Evolutionary conservation across 2,329 filamentous ascomycete genomes (phyloP).

Genomic region (Coniochaeta pulveracea): DNA sequence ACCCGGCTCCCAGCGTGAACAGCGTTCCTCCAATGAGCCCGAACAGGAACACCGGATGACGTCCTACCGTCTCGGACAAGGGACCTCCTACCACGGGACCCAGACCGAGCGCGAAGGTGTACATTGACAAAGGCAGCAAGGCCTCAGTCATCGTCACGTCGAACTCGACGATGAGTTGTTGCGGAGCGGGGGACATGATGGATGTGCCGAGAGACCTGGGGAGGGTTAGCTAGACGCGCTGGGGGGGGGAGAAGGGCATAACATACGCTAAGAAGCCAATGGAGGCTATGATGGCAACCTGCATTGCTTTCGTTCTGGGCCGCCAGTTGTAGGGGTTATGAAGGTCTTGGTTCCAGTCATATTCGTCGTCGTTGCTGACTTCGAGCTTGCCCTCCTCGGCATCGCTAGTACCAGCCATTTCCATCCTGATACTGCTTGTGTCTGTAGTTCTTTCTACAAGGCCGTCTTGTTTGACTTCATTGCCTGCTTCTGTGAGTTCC

Average conservation of each 20-base stretch:
- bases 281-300: conserved; percentile 24
- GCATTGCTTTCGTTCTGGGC: conserved; percentile 24
- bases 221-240: conserved; percentile 1
- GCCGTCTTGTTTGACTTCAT: background rate
- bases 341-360: conserved; percentile 24
- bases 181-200: conserved; percentile 36
- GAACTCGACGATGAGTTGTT: conserved; percentile 39
- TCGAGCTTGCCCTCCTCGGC: conserved; percentile 2
- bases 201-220: conserved; percentile 43
- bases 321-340: conserved; percentile 43
- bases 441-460: no score
- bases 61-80: conserved; percentile 44
- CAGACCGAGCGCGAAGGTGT: conserved; percentile 46
- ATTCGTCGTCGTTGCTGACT: conserved; percentile 1
- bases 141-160: conserved; percentile 40
- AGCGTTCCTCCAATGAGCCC: conserved; percentile 35
- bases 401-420: background rate
- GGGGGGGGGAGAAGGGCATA: background rate
- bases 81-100: conserved; percentile 50
- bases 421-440: no score
- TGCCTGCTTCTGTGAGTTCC: background rate
- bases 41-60: conserved; percentile 37
- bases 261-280: conserved; percentile 29
- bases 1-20: conserved; percentile 44
- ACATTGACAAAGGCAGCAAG: conserved; percentile 47